phyloP scores from a whole-genome alignment of 2,329 filamentous ascomycete genomes.

The Thyridium curvatum region DNA sequence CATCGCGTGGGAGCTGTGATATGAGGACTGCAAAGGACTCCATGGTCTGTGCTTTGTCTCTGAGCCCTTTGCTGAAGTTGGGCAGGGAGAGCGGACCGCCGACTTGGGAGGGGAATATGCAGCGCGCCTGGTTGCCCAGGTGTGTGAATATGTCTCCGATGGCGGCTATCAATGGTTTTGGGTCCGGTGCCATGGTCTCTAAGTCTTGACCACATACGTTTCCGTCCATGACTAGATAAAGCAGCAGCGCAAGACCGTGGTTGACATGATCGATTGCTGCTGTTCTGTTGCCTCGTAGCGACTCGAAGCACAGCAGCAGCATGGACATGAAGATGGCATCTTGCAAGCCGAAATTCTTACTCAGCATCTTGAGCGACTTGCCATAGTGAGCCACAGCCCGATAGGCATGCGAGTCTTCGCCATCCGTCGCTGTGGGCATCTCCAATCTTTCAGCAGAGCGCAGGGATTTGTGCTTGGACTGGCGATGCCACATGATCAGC shows the following conservation, averaged over 20 bases:
- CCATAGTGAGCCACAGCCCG: slow-evolving; percentile 27
- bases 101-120: slow-evolving; percentile 14
- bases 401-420: slow-evolving; percentile 18
- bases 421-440: neutral
- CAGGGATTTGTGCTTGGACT: neutral
- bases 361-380: slow-evolving; percentile 22
- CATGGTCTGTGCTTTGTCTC: slow-evolving; percentile 13
- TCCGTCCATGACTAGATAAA: slow-evolving; percentile 20
- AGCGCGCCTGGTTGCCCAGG: slow-evolving; percentile 14
- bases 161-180: slow-evolving; percentile 13
- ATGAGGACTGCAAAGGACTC: slow-evolving; percentile 18
- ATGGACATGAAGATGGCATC: slow-evolving; percentile 27
- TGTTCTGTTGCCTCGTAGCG: slow-evolving; percentile 25
- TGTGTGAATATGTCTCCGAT: slow-evolving; percentile 16
- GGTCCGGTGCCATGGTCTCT: slow-evolving; percentile 13
- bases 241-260: slow-evolving; percentile 26
- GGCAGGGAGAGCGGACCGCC: slow-evolving; percentile 14
- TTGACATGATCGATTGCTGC: slow-evolving; percentile 27
- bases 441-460: neutral
- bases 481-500: slow-evolving; percentile 9
- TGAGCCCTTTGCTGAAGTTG: slow-evolving; percentile 12
- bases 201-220: slow-evolving; percentile 6
- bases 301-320: slow-evolving; percentile 30
- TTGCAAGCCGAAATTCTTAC: slow-evolving; percentile 16
- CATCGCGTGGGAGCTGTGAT: slow-evolving; percentile 11